A percentile compares a stretch with the other conserved stretches of the same genome.
Conservation (phyloP, 495 filamentous ascomycete species). For the Hyaloscypha variabilis region DNA sequence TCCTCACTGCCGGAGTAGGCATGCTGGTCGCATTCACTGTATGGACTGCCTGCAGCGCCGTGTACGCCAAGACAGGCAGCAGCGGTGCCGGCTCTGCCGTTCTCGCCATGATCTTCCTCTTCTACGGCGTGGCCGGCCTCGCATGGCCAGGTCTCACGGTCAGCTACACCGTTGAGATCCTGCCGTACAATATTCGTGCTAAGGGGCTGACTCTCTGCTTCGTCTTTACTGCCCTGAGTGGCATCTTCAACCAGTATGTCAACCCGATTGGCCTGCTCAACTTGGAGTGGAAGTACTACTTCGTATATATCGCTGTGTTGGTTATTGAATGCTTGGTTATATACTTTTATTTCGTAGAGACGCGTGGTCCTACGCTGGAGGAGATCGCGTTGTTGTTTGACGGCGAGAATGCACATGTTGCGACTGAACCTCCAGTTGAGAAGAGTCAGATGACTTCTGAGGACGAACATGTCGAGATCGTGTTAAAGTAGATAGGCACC, state of each 20-base stretch:
- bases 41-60: conserved; percentile 22
- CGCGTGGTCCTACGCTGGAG: conserved; percentile 35
- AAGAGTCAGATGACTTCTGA: too few species aligned
- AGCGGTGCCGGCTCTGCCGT: conserved; percentile 21
- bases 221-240: neutral
- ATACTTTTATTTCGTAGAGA: conserved; percentile 36
- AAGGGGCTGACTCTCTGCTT: conserved; percentile 16
- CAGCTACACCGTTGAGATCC: conserved; percentile 17
- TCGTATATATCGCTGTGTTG: conserved; percentile 34
- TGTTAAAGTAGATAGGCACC: too few species aligned
- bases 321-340: conserved; percentile 31
- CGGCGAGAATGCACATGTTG: conserved; percentile 53
- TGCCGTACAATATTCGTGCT: conserved; percentile 21
- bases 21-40: conserved; percentile 35
- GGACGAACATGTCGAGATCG: too few species aligned
- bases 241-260: conserved; percentile 24
- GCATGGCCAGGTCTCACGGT: conserved; percentile 17
- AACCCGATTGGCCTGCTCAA: conserved; percentile 12
- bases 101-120: conserved; percentile 32
- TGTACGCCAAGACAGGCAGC: conserved; percentile 17
- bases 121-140: conserved; percentile 19
- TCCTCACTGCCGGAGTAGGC: conserved; percentile 24
- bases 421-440: too few species aligned
- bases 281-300: conserved; percentile 34
- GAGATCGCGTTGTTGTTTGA: conserved; percentile 60